Conservation (phyloP, 169 alveolate species). For the Ophryocystis elektroscirrha region DNA sequence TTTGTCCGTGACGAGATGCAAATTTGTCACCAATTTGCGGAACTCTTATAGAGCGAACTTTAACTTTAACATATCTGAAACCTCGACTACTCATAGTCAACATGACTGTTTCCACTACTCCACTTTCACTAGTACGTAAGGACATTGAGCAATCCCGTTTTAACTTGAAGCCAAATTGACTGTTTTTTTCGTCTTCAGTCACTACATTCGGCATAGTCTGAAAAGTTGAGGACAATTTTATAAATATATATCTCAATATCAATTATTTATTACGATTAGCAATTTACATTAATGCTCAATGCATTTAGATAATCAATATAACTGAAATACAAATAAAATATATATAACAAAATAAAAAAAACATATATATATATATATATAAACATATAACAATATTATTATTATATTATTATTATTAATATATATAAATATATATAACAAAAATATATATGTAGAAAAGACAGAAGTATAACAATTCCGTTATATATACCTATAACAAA, state of each 20-base stretch:
- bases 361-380: not conserved
- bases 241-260: too few species aligned
- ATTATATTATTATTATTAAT: not conserved
- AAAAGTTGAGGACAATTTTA: too few species aligned
- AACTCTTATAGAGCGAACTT: constrained; percentile 68
- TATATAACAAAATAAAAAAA: not conserved
- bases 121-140: constrained; percentile 57
- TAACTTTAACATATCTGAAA: constrained; percentile 75
- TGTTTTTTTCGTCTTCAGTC: not conserved
- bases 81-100: constrained; percentile 81
- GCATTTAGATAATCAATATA: not conserved
- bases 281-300: too few species aligned
- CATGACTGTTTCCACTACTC: constrained; percentile 74
- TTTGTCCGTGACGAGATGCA: constrained; percentile 98
- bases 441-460: not conserved
- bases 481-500: not conserved
- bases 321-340: not conserved
- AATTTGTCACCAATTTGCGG: constrained; percentile 99
- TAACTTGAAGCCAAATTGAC: not conserved
- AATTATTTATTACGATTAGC: too few species aligned
- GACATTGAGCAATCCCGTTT: constrained; percentile 47
- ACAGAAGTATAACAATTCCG: not conserved
- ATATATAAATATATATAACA: not conserved
- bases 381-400: not conserved
- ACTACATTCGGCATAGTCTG: not conserved